Evolutionary conservation across 139 green algal genomes (phyloP), one percentile per base, ranked within the genome.

Genomic region (Haematococcus lacustris): DNA sequence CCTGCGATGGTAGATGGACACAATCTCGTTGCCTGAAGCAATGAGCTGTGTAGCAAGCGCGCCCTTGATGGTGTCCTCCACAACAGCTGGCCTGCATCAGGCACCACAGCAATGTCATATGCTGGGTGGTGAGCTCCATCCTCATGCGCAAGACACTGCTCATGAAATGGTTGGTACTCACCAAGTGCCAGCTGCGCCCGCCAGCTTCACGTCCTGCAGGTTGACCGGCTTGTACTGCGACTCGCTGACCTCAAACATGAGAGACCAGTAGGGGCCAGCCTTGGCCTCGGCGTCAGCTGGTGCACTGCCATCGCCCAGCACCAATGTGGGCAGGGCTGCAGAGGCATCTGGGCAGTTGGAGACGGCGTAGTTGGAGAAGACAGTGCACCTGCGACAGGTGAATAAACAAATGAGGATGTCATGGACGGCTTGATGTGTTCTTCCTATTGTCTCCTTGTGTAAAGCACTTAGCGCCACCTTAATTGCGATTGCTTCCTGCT

Each of bases 211-310:
- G 0, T 38, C 35, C 39, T 84, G 70, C 76, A 90, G 80, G 66
- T 87, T 71, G 34, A 96, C 83, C 3, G 90, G 89, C 85, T 96
- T 96, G 71, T 79, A 85, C 57, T 87, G 65, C 40, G 78, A 87
- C 83, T 96, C 86, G 38, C 77, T 88, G 43, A 95, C 84, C 83
- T 97, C 92, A 81, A 97, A 97, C 92, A 97, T 96, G 41, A 97
- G 87, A 13, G 88, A 95, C 91, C 92, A 96, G 81, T 94, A 97
- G 30, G 91, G 92, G 0, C 88, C 91, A 32, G 69, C 64, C 51
- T 68, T 68, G 1, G 65, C 57, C 33, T 69, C 71, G 39, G 7
- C 47, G 64, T 68, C 71, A 30, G 41, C 63, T 1, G 73, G 66
- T 0, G 50, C 70, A 32, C 28, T 82, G 74, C 87, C 85, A 60